phyloP scores from a whole-genome alignment of 2,329 filamentous ascomycete genomes.

The Hypoxylon sp. region DNA sequence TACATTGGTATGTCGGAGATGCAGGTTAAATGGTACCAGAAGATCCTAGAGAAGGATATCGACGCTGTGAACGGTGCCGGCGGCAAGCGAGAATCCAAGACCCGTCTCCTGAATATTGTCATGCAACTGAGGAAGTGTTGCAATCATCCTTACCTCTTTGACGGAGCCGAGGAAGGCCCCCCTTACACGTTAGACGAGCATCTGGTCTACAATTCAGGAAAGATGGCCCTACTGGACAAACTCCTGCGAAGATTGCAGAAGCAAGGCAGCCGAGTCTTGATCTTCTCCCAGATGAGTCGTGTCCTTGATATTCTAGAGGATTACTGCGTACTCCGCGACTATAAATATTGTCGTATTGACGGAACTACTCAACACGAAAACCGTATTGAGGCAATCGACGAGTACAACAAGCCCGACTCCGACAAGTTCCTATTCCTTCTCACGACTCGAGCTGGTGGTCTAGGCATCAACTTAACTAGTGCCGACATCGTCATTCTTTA shows the following conservation, averaged over 20 bases:
- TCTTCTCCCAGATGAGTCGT: constrained; percentile 99
- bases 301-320: constrained; percentile 96
- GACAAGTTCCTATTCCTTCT: constrained; percentile 98
- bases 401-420: constrained; percentile 95
- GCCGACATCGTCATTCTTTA: constrained; percentile 97
- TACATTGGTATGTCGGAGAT: constrained; percentile 99
- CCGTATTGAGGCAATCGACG: constrained; percentile 96
- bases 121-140: constrained; percentile 99
- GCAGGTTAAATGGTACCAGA: constrained; percentile 99
- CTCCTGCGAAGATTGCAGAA: constrained; percentile 85
- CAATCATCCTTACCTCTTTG: constrained; percentile 98
- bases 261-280: constrained; percentile 94
- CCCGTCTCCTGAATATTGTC: constrained; percentile 95
- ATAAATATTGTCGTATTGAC: constrained; percentile 97
- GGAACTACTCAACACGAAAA: constrained; percentile 97
- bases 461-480: constrained; percentile 95
- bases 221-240: constrained; percentile 97
- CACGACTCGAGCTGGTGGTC: constrained; percentile 93
- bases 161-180: constrained; percentile 95
- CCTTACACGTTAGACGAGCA: constrained; percentile 99
- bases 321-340: constrained; percentile 96
- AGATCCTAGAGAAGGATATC: constrained; percentile 98
- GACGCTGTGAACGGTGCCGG: constrained; percentile 97
- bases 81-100: constrained; percentile 98
- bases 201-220: constrained; percentile 91